Base-by-base conservation (phyloP, 2,329 filamentous ascomycete genomes). In the Venturia carpophila region DNA sequence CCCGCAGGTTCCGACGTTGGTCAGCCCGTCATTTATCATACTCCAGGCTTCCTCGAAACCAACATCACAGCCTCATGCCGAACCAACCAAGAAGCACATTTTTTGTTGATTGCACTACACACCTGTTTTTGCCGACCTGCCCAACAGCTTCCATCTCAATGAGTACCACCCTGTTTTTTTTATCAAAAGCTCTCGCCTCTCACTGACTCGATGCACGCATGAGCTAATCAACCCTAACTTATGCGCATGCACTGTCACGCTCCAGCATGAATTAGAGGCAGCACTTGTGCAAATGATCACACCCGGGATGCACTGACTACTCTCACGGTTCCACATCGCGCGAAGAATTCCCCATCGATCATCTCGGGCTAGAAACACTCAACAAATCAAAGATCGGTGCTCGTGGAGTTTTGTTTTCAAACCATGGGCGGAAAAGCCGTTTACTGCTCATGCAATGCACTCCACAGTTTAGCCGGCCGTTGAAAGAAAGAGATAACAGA, bases 401-500 rank as follows among this genome's bases (percentile, higher is more conserved):
- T 15, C 7, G 52, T 17, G 4, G 15, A n/a, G 7, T n/a, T 37
- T 15, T n/a, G 49, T 58, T 58, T 37, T 37, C 30, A 37, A 37
- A n/a, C 30, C 11, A 52, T 21, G 21, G 21, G 47, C 47, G 47
- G 47, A 21, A 52, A 13, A 11, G 21, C 30, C 37, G 17, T 58
- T 37, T 37, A 58, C 52, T 58, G 52, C 47, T 37, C 52, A 58
- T 37, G 52, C 52, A 58, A 58, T 58, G 52, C 5, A 58, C 52
- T 37, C 52, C 52, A 9, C 30, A n/a, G 1, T 37, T n/a, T 58
- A 58, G 52, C 19, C 7, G 17, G 6, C 19, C n/a, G 52, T 58
- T 37, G 30, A 9, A 34, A 11, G 17, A n/a, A 21, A 37, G 30
- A 58, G 52, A 39, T 15, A 37, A n/a, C 30, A 58, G 52, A 58